phyloP scores from a whole-genome alignment of 1,139 yeast genomes.

The Pichia sp. region DNA sequence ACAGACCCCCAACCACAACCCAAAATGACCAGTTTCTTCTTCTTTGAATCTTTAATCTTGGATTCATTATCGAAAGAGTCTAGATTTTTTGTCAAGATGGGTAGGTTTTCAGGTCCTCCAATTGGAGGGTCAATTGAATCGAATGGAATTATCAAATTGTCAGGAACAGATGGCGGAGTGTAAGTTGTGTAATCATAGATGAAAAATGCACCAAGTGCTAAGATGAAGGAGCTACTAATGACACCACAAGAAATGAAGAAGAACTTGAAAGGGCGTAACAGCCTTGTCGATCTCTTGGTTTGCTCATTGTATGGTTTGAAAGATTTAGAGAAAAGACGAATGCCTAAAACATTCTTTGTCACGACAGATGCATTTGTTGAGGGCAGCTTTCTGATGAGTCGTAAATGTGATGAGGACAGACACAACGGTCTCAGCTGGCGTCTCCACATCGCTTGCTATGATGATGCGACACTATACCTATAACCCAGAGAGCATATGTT shows the following conservation, averaged over 20 bases:
- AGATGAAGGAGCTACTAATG: constrained; percentile 33
- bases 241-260: constrained; percentile 32
- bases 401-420: too few species aligned
- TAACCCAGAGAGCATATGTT: too few species aligned
- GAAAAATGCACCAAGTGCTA: constrained; percentile 40
- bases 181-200: constrained; percentile 58
- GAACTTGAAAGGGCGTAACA: too few species aligned
- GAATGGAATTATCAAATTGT: constrained; percentile 33
- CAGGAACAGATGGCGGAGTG: constrained; percentile 20
- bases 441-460: too few species aligned
- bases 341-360: too few species aligned
- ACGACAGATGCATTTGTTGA: too few species aligned
- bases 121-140: constrained; percentile 43
- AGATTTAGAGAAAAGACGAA: too few species aligned
- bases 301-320: too few species aligned
- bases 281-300: too few species aligned
- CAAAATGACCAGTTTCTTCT: constrained; percentile 47
- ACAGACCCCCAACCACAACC: constrained; percentile 63
- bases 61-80: constrained; percentile 45
- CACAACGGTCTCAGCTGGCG: too few species aligned
- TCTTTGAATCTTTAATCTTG: constrained; percentile 33
- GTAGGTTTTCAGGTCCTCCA: constrained; percentile 67
- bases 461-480: too few species aligned
- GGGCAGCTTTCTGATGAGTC: too few species aligned
- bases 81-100: constrained; percentile 43